Conservation (phyloP, 2,329 filamentous ascomycete species). For the Podosphaera aphanis region DNA sequence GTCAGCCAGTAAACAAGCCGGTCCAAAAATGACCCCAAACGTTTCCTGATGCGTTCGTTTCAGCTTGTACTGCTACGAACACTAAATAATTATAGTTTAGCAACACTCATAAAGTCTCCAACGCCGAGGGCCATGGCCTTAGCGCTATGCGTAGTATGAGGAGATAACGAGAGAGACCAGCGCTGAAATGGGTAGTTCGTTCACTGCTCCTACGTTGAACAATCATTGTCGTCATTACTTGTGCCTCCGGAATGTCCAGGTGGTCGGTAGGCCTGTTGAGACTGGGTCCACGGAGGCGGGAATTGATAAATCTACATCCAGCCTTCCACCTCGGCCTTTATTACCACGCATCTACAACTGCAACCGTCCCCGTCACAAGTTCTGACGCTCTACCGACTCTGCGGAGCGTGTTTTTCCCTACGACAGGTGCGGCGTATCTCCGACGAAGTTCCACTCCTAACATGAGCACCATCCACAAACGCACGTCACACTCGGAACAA, state of each 20-base stretch:
- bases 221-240: neutral
- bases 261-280: neutral
- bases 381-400: neutral
- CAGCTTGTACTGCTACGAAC: no score
- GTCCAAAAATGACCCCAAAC: no score
- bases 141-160: no score
- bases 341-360: neutral
- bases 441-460: conserved; percentile 13
- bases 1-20: no score
- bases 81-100: no score
- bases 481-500: conserved; percentile 24
- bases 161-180: no score
- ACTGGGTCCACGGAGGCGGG: neutral
- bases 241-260: neutral
- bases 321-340: no score
- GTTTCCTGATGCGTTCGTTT: no score
- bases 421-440: conserved; percentile 2
- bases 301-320: neutral
- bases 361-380: neutral
- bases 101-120: no score
- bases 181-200: neutral
- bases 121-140: no score
- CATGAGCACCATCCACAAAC: conserved; percentile 14
- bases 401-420: neutral
- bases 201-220: neutral